Conservation (phyloP, 176 grass and related monocot genomes). For the Tillandsia fasciculata region DNA sequence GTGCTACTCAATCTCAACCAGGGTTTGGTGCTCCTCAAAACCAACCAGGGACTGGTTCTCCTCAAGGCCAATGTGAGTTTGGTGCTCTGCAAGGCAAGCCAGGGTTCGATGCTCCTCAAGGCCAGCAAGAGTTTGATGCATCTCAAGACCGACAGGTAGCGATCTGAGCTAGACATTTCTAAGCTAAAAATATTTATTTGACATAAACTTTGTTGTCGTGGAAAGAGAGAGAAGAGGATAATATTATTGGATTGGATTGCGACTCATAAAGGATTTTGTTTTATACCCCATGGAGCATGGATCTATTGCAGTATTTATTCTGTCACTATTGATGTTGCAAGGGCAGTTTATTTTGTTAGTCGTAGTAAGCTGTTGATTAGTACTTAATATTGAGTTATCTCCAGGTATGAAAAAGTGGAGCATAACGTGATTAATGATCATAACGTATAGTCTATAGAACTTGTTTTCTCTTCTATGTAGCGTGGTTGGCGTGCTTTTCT, state of each 20-base stretch:
- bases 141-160: slow-evolving; percentile 12
- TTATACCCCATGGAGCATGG: not conserved
- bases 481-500: not conserved
- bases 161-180: not conserved
- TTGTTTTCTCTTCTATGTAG: not conserved
- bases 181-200: not conserved
- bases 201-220: not conserved
- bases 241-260: not conserved
- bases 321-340: not conserved
- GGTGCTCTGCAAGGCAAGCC: too few species aligned
- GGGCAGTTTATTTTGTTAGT: not conserved
- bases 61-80: too few species aligned
- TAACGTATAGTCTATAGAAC: not conserved
- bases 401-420: not conserved
- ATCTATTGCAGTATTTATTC: not conserved
- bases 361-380: not conserved
- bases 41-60: not conserved
- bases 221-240: not conserved
- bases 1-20: slow-evolving; percentile 1
- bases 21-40: not conserved
- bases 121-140: too few species aligned
- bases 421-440: not conserved
- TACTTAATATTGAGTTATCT: not conserved
- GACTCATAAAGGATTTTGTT: not conserved
- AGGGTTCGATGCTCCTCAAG: too few species aligned